Base-by-base conservation (phyloP, 1,139 yeast species). In the Lodderomyces parapsilosis region DNA sequence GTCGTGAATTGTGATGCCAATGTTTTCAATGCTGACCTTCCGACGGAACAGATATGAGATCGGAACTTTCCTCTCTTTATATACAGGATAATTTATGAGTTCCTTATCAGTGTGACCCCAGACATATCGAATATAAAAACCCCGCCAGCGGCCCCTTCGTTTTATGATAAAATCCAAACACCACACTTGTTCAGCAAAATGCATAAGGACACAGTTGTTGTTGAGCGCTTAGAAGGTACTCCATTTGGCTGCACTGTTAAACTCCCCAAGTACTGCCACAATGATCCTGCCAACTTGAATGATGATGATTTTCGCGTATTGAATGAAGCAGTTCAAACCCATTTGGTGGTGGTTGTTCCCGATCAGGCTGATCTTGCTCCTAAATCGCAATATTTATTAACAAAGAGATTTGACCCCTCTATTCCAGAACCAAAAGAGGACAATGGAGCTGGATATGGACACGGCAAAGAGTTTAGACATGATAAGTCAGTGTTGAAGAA, bases 391-490 rank as follows among this genome's bases (percentile, higher is more conserved):
- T 86, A 84, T 61, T 62, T 72, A 28, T 71, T 88, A 43, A 88
- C 96, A 28, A 78, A 81, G 51, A 74, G 86, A 53, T 84, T 87
- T 57, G 96, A 87, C 57, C 89, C 93, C 28, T 67, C 87, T 6
- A 80, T 88, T 47, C 76, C 76, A 2, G 72, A 66, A 44, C 71
- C 75, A 19, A 70, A 67, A 46, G 76, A 71, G 36, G 40, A 31
- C 8, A 61, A 59, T 25, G 59, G 58, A 19, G 43, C 43, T 15
- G 78, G 78, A 17, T 88, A 88, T 54, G 96, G 96, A 32, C 96
- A 88, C 55, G 89, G 93, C 43, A 85, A 86, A 59, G 86, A 86
- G 49, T 86, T 87, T 64, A 81, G 93, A 58, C 91, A 88, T 56
- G 76, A 78, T 43, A 80, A 84, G 54, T 83, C 91, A 2, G 88